Evolutionary conservation across 345 rosid genomes (phyloP).

Genomic region (Syzygium oleosum): DNA sequence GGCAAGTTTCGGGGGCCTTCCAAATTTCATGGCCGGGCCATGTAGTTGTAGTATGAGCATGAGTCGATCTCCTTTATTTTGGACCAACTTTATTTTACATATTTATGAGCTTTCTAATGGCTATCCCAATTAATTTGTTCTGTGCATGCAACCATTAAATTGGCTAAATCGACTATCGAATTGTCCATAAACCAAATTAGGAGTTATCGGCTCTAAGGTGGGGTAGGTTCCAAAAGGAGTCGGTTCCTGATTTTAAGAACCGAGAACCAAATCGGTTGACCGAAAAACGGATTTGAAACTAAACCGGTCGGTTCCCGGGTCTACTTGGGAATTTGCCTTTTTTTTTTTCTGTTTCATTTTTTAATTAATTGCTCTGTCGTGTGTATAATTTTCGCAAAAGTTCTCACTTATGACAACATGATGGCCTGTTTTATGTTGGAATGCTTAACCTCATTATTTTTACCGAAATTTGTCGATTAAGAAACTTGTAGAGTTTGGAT

Average conservation of each 20-base stretch:
- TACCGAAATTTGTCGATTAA: not conserved
- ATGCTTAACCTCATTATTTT: not conserved
- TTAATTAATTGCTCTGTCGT: not conserved
- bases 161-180: not conserved
- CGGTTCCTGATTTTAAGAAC: not conserved
- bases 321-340: not conserved
- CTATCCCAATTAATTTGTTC: not conserved
- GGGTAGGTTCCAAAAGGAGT: not conserved
- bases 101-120: not conserved
- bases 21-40: not conserved
- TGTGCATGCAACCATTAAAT: not conserved
- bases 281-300: fast-evolving
- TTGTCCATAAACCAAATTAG: not conserved
- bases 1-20: not conserved
- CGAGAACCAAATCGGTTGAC: fast-evolving
- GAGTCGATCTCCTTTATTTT: not conserved
- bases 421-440: not conserved
- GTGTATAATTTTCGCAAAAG: not conserved
- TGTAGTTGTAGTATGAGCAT: not conserved
- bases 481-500: not conserved
- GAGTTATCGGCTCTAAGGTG: not conserved
- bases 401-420: not conserved
- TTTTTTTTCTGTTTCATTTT: not conserved
- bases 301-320: fast-evolving
- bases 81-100: not conserved